Conservation (phyloP, 352 stramenopile genomes). For the Pythium apleroticum region DNA sequence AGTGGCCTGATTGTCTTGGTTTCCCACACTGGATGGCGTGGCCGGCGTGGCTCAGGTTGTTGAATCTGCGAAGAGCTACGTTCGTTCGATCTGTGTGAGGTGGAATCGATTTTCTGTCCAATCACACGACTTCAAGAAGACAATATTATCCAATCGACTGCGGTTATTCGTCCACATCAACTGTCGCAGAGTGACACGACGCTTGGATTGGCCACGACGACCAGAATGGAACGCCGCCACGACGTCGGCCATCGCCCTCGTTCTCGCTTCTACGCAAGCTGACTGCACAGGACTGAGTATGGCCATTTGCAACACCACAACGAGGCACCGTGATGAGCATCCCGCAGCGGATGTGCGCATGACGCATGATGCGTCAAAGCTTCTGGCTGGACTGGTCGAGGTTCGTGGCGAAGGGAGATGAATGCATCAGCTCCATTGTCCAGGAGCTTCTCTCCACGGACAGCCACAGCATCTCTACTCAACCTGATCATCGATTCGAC, state of each 20-base stretch:
- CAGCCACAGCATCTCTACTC: too few species aligned
- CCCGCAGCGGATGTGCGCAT: too few species aligned
- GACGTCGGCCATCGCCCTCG: neutral
- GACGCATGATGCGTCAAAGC: too few species aligned
- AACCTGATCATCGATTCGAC: too few species aligned
- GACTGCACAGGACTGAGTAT: too few species aligned
- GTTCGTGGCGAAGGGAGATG: too few species aligned
- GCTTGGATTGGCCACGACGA: conserved; percentile 15
- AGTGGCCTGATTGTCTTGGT: neutral
- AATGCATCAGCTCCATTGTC: too few species aligned
- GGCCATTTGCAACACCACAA: neutral
- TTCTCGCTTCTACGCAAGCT: neutral
- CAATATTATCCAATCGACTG: conserved; percentile 17
- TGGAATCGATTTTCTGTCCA: conserved; percentile 7
- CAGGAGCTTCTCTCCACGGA: too few species aligned
- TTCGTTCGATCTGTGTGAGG: conserved; percentile 4
- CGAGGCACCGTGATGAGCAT: neutral
- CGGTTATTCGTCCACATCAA: conserved; percentile 25
- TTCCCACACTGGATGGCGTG: neutral
- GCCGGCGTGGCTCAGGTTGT: neutral
- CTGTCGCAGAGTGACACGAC: conserved; percentile 7
- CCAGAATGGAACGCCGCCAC: neutral
- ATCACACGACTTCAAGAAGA: conserved; percentile 2
- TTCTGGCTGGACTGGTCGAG: too few species aligned
- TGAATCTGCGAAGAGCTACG: conserved; percentile 16